Evolutionary conservation across 371 early-diverging fungal species (phyloP), one percentile per base, ranked within the genome.

Genomic region (Umbelopsis sp.): DNA sequence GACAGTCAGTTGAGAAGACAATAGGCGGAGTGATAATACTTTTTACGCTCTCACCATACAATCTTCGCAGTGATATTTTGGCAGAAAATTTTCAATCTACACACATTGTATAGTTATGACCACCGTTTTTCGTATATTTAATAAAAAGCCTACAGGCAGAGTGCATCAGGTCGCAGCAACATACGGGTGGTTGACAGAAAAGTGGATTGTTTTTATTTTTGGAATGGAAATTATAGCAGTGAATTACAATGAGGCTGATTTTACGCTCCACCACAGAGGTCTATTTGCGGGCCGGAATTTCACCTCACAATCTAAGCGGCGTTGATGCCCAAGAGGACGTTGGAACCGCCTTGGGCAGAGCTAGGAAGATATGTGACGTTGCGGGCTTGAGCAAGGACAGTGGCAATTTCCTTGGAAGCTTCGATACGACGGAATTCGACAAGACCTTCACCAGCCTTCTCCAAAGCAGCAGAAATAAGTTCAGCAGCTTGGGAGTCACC

Each of bases 321-420:
- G 37, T 75, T 76, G 45, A 89, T 44, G 67, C 83, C 85, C 65
- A 85, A 73, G 63, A 91, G 82, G 70, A 91, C 53, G 72, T 87
- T 87, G 35, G 57, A 57, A 32, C 80, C 80, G 8, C 57, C 57
- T 57, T 57, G 57, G 57, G n/a, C 35, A n/a, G 57, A 57, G 32
- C 76, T 79, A 44, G 99, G 99, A 72, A 99, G 85, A 73, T 97
- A 99, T 6, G 97, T 96, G 63, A 98, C 94, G 74, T 94, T 96
- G 69, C 89, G 82, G 38, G 97, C 85, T 41, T 86, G 80, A 52
- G 94, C 82, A 72, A 99, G 85, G n/a, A 95, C 96, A 48, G 78
- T 81, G n/a, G 99, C 97, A 76, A 99, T 98, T 41, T 98, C 98
- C 84, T 94, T 96, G 69, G 94, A 89, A 38, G 99, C 97, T 44